These are phyloP conservation scores for Plenodomus tracheiphilus DNA, from an alignment of 2,329 filamentous ascomycete species.

Conservation along the genomic window DNA sequence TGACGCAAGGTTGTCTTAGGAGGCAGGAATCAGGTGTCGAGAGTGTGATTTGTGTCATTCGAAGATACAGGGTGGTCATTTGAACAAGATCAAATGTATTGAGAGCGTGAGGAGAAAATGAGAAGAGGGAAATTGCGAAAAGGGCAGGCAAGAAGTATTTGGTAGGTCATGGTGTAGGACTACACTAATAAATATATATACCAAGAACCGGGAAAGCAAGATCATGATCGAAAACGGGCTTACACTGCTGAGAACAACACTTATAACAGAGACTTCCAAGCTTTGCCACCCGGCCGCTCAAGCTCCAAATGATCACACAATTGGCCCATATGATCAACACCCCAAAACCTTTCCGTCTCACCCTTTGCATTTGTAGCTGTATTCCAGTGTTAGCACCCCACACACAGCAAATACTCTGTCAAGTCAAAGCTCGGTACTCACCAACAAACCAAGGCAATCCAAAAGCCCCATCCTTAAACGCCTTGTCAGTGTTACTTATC, in stretches of 20 bases:
- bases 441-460: slow-evolving; percentile 62
- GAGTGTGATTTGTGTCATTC: too few relatives aligned
- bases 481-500: slow-evolving; percentile 54
- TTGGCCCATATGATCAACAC: slow-evolving; percentile 63
- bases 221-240: not conserved
- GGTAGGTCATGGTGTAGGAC: too few relatives aligned
- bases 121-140: too few relatives aligned
- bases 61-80: too few relatives aligned
- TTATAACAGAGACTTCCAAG: slow-evolving; percentile 46
- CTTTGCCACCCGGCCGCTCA: slow-evolving; percentile 44
- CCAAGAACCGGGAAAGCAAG: not conserved
- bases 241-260: not conserved
- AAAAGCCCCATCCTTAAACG: slow-evolving; percentile 60
- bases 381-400: not conserved
- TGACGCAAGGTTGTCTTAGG: too few relatives aligned
- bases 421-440: slow-evolving; percentile 16
- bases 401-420: not conserved
- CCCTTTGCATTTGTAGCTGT: slow-evolving; percentile 58
- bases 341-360: slow-evolving; percentile 61
- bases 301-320: slow-evolving; percentile 58
- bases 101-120: too few relatives aligned
- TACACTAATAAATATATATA: too few relatives aligned
- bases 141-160: too few relatives aligned
- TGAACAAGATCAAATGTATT: too few relatives aligned
- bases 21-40: too few relatives aligned